Evolutionary conservation across 192 early-diverging fungal genomes (phyloP).

Genomic region (Phycomyces blakesleeanus): DNA sequence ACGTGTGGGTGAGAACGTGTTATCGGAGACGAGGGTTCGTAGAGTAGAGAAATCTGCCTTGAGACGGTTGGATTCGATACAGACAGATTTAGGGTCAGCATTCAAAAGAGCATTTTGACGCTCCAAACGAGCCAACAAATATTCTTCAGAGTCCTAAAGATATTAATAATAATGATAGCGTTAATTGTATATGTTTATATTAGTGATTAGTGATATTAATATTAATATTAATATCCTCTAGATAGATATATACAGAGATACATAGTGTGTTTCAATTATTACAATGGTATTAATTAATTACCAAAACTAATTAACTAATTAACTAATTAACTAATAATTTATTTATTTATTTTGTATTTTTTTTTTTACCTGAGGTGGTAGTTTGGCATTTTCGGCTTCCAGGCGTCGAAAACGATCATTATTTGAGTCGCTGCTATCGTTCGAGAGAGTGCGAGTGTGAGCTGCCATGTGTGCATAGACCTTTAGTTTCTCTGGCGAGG

Average conservation of each 20-base stretch:
- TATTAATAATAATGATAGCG: no score
- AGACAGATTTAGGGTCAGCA: constrained; percentile 57
- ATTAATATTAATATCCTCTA: neutral
- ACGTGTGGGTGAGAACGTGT: constrained; percentile 19
- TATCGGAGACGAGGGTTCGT: constrained; percentile 43
- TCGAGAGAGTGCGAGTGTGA: neutral
- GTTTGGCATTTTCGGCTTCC: constrained; percentile 52
- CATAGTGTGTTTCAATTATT: neutral
- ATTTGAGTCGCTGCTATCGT: neutral
- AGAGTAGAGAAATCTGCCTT: constrained; percentile 52
- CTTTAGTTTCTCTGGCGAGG: constrained; percentile 32
- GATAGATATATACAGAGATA: neutral
- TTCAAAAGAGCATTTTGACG: constrained; percentile 56
- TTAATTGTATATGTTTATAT: neutral
- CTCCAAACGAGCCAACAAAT: constrained; percentile 54
- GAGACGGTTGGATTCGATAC: constrained; percentile 55
- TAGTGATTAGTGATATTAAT: neutral
- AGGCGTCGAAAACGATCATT: constrained; percentile 36
- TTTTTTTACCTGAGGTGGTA: constrained; percentile 59
- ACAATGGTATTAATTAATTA: no score
- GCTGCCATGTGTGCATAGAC: constrained; percentile 9
- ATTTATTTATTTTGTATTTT: no score
- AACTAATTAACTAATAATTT: no score
- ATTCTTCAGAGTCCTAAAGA: constrained; percentile 50
- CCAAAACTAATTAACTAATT: no score